A percentile compares a stretch with the other conserved stretches of the same genome.
These are phyloP conservation scores for Melampsora americana DNA, from an alignment of 1,284 basidiomycete genomes.

Conservation along the genomic window DNA sequence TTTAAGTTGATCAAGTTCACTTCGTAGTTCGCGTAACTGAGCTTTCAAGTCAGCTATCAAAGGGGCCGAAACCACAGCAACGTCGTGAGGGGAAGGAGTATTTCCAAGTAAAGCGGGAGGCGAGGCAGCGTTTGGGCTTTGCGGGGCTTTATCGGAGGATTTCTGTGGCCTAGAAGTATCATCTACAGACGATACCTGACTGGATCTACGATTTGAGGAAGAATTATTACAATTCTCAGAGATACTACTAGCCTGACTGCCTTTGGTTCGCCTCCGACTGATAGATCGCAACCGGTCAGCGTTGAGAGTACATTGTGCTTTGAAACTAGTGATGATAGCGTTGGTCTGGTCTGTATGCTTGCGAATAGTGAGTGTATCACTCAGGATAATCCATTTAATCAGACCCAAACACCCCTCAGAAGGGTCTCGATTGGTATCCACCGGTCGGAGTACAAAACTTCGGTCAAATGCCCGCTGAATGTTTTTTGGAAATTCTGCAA, in stretches of 20 bases:
- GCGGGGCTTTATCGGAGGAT: background rate
- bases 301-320: background rate
- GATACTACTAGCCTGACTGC: background rate
- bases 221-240: background rate
- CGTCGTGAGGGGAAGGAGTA: background rate
- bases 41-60: conserved; percentile 2
- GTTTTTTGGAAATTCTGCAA: conserved; percentile 38
- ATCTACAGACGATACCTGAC: background rate
- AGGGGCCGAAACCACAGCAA: background rate
- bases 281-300: conserved; percentile 7
- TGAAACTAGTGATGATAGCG: conserved; percentile 20
- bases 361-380: conserved; percentile 40
- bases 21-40: background rate
- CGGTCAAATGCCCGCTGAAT: conserved; percentile 40
- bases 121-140: background rate
- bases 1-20: background rate
- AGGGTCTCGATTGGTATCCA: conserved; percentile 28
- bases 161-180: background rate
- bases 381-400: conserved; percentile 43
- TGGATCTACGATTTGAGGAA: background rate
- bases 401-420: conserved; percentile 43
- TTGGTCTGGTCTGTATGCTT: conserved; percentile 24
- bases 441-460: conserved; percentile 34
- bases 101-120: background rate
- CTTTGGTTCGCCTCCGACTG: background rate